Conservation (phyloP, 1,284 basidiomycete species). For the Cutaneotrichosporon curvatum region DNA sequence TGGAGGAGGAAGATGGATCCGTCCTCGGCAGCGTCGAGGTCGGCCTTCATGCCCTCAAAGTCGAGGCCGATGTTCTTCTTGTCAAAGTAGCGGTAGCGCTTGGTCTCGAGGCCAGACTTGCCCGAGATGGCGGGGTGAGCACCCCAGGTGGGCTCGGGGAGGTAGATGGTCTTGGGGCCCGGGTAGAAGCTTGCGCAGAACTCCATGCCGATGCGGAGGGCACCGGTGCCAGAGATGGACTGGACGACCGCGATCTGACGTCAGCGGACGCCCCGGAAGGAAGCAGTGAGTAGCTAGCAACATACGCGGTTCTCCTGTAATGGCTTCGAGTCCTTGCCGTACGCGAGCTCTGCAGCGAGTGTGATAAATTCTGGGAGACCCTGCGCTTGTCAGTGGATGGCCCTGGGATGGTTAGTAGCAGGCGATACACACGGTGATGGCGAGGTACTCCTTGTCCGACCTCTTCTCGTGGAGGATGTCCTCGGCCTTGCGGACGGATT, state of each 20-base stretch:
- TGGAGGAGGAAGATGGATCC: conserved; percentile 43
- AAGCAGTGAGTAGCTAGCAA: conserved; percentile 15
- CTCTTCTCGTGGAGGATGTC: conserved; percentile 55
- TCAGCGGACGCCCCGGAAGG: neutral
- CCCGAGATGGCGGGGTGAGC: conserved; percentile 83
- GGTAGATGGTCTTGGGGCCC: conserved; percentile 79
- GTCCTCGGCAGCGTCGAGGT: conserved; percentile 57
- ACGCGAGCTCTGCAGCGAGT: conserved; percentile 84
- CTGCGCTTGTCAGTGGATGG: too few relatives aligned
- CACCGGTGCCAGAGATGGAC: conserved; percentile 96
- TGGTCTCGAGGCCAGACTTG: conserved; percentile 90
- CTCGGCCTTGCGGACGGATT: conserved; percentile 75
- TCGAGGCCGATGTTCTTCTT: conserved; percentile 89
- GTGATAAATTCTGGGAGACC: conserved; percentile 78
- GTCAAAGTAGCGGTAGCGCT: conserved; percentile 73
- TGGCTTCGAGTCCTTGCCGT: conserved; percentile 72
- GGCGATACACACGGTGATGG: conserved; percentile 60
- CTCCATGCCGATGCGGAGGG: conserved; percentile 89
- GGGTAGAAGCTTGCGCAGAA: conserved; percentile 86
- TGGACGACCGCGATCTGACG: conserved; percentile 81
- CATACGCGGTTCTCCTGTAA: conserved; percentile 68
- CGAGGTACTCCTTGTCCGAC: conserved; percentile 95
- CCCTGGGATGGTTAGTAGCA: too few relatives aligned
- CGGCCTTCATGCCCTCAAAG: conserved; percentile 82
- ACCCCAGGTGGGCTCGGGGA: conserved; percentile 94